Percentiles rank a stretch among this genome's conserved stretches.
Conservation (phyloP, 331 rosid genomes). For the Dryas integrifolia region DNA sequence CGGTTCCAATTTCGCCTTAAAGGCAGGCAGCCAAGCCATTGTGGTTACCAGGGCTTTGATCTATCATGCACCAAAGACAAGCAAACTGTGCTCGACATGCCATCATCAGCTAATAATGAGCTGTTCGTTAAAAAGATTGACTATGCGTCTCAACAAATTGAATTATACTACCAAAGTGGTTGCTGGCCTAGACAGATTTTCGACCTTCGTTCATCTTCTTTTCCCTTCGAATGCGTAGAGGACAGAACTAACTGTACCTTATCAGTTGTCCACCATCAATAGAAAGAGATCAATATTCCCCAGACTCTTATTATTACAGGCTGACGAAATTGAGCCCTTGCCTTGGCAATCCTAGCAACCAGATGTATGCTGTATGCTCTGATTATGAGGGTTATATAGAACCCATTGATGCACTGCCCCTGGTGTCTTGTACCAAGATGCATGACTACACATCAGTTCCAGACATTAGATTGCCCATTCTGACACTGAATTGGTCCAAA, state of each 20-base stretch:
- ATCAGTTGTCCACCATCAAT: slow-evolving; percentile 2
- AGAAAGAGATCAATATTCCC: not conserved
- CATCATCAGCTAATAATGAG: not conserved
- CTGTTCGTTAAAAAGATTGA: slow-evolving; percentile 19
- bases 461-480: too few species aligned
- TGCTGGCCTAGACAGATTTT: not conserved
- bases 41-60: slow-evolving; percentile 25
- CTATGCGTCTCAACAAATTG: slow-evolving; percentile 18
- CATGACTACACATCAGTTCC: not conserved
- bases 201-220: not conserved
- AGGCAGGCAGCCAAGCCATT: slow-evolving; percentile 21
- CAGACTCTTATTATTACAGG: not conserved
- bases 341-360: not conserved
- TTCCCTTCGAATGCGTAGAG: not conserved
- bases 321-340: not conserved
- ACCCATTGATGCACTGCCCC: not conserved
- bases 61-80: slow-evolving; percentile 18
- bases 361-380: not conserved
- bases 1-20: slow-evolving; percentile 32
- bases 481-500: not conserved
- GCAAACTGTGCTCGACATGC: slow-evolving; percentile 24
- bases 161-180: not conserved
- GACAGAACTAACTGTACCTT: not conserved
- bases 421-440: slow-evolving; percentile 7
- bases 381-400: too few species aligned